Conservation (phyloP, 345 rosid genomes). For the Eucalyptus dawsonii region DNA sequence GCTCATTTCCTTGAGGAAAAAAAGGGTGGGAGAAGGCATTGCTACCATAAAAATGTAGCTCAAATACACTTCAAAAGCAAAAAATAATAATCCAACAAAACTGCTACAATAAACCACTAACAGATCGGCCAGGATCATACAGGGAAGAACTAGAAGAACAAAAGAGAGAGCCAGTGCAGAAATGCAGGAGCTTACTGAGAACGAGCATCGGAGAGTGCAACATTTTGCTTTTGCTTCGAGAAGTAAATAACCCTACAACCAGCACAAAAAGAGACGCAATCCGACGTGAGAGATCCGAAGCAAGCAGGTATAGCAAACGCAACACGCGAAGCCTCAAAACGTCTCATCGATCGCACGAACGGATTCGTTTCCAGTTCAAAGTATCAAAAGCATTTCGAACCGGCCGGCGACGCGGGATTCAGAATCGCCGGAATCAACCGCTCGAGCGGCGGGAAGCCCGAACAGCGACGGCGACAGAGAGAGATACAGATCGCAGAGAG, state of each 20-base stretch:
- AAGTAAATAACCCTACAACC: not conserved
- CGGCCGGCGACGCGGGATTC: not conserved
- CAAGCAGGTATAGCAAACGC: not conserved
- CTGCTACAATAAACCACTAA: not conserved
- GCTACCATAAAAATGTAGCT: not conserved
- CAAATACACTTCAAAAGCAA: not conserved
- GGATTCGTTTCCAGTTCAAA: not conserved
- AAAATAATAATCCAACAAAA: not conserved
- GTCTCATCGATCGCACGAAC: not conserved
- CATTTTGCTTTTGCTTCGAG: not conserved
- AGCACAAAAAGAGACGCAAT: not conserved
- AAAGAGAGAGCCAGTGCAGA: not conserved
- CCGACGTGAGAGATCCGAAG: not conserved
- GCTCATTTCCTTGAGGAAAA: not conserved
- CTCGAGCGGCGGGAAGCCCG: not conserved
- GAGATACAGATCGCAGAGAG: not conserved
- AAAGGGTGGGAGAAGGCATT: not conserved
- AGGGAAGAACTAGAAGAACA: not conserved
- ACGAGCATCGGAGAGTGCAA: constrained; percentile 85
- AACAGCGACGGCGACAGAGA: not conserved
- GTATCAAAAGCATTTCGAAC: not conserved
- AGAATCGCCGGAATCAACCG: not conserved
- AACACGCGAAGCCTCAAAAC: not conserved
- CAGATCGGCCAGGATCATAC: not conserved
- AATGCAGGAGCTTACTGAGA: constrained; percentile 41